phyloP scores from a whole-genome alignment of 305 asterid genomes.

The Stenogyne calaminthoides region DNA sequence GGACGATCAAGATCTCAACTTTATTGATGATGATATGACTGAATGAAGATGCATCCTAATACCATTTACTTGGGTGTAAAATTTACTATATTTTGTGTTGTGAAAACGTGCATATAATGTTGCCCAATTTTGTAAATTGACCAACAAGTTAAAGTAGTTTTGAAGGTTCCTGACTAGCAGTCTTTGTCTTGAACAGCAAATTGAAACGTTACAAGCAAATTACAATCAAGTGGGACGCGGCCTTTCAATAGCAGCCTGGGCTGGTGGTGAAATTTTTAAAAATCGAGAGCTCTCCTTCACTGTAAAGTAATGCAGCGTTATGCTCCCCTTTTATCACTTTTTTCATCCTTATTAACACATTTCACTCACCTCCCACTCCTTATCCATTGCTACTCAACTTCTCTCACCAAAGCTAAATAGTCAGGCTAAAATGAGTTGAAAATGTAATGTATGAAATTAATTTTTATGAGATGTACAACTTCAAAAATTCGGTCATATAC shows the following conservation, averaged over 20 bases:
- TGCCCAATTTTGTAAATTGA: conserved; percentile 34
- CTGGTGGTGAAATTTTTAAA: neutral
- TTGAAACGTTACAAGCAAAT: no score
- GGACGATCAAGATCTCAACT: conserved; percentile 65
- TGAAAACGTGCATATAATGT: neutral
- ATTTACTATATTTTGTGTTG: neutral
- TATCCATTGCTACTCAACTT: neutral
- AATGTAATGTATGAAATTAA: neutral
- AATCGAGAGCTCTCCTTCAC: neutral
- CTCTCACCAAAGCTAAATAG: neutral
- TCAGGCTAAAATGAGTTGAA: neutral
- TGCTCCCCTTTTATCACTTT: neutral
- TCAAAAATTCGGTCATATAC: neutral
- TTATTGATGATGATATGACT: conserved; percentile 68
- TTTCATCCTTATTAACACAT: neutral
- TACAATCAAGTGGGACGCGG: no score
- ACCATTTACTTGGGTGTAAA: conserved; percentile 17
- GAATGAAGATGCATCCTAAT: conserved; percentile 31
- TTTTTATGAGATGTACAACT: neutral
- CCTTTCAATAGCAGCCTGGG: no score
- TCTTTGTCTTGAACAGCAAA: neutral
- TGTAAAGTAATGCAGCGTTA: neutral
- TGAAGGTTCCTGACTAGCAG: neutral
- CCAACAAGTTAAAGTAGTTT: neutral
- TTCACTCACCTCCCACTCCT: neutral